A percentile compares a stretch with the other conserved stretches of the same genome.
Evolutionary conservation across 1,284 basidiomycete species (phyloP).

Genomic region (Fistulinella cinereoalba): DNA sequence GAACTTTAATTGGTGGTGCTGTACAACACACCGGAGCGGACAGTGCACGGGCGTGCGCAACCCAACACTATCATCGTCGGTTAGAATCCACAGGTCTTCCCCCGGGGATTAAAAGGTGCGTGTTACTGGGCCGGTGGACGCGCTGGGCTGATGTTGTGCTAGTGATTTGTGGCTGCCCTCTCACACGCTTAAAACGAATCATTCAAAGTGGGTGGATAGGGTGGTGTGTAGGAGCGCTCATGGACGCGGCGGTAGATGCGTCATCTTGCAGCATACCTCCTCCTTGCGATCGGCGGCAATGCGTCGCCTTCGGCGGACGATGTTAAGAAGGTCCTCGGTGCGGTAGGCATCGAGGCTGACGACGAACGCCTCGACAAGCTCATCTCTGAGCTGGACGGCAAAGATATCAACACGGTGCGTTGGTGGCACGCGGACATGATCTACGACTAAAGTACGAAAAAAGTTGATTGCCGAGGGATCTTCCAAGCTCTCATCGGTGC

Average conservation of each 20-base stretch:
- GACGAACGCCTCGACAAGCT: conserved; percentile 82
- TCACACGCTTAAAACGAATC: conserved; percentile 34
- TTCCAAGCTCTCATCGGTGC: conserved; percentile 91
- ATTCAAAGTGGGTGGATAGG: conserved; percentile 40
- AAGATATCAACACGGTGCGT: conserved; percentile 80
- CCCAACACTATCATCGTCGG: conserved; percentile 43
- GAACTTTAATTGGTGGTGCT: conserved; percentile 48
- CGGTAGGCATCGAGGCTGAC: conserved; percentile 91
- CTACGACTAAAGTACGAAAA: conserved; percentile 1
- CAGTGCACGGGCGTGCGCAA: neutral
- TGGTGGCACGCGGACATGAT: neutral
- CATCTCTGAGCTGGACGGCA: conserved; percentile 90
- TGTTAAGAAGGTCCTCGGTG: conserved; percentile 84
- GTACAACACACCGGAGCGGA: conserved; percentile 45
- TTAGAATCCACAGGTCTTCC: conserved; percentile 91
- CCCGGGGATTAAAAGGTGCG: conserved; percentile 78
- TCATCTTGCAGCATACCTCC: conserved; percentile 96
- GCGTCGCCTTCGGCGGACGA: conserved; percentile 83
- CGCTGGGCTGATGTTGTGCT: conserved; percentile 9
- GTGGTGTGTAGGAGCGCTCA: neutral
- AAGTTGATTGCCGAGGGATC: conserved; percentile 92
- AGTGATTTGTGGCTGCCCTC: conserved; percentile 89
- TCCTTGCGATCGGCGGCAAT: conserved; percentile 96
- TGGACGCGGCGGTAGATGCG: conserved; percentile 67
- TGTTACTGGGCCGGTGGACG: neutral